phyloP scores from a whole-genome alignment of 1,284 basidiomycete genomes.

The Fomitiporia mediterranea region DNA sequence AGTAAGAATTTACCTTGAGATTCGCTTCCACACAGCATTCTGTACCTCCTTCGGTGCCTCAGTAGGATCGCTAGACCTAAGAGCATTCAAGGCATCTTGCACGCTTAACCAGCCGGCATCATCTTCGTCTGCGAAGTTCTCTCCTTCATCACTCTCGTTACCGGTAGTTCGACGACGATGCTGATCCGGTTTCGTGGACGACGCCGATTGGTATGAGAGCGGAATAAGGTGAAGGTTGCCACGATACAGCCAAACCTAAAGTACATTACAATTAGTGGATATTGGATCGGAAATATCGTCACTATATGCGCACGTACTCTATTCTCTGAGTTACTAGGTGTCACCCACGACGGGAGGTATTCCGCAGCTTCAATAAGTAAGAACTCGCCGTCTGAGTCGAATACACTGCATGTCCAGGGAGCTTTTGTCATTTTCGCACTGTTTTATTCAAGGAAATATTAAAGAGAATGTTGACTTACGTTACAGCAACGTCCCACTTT shows the following conservation, averaged over 20 bases:
- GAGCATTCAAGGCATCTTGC: constrained; percentile 62
- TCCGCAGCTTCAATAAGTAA: constrained; percentile 96
- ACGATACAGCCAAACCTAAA: constrained; percentile 85
- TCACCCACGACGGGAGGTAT: constrained; percentile 84
- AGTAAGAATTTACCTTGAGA: constrained; percentile 47
- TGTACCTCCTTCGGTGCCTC: constrained; percentile 58
- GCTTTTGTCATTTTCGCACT: constrained; percentile 17
- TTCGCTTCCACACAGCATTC: constrained; percentile 59
- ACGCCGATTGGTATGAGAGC: constrained; percentile 64
- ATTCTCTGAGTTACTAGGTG: constrained; percentile 86
- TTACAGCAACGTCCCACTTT: constrained; percentile 74
- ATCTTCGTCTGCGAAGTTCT: constrained; percentile 36
- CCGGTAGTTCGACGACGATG: constrained; percentile 40
- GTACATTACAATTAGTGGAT: constrained; percentile 28
- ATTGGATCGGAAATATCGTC: constrained; percentile 26
- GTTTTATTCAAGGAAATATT: constrained; percentile 9
- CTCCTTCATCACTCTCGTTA: constrained; percentile 48
- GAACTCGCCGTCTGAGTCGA: constrained; percentile 95
- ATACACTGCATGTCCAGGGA: constrained; percentile 44
- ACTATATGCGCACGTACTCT: constrained; percentile 57
- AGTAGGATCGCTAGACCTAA: constrained; percentile 54
- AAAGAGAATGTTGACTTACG: constrained; percentile 40
- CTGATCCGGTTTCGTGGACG: constrained; percentile 45
- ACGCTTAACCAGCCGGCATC: constrained; percentile 53
- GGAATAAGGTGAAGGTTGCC: constrained; percentile 85